These are phyloP conservation scores for Gamarada debralockiae DNA, from an alignment of 495 filamentous ascomycete species.

Conservation along the genomic window DNA sequence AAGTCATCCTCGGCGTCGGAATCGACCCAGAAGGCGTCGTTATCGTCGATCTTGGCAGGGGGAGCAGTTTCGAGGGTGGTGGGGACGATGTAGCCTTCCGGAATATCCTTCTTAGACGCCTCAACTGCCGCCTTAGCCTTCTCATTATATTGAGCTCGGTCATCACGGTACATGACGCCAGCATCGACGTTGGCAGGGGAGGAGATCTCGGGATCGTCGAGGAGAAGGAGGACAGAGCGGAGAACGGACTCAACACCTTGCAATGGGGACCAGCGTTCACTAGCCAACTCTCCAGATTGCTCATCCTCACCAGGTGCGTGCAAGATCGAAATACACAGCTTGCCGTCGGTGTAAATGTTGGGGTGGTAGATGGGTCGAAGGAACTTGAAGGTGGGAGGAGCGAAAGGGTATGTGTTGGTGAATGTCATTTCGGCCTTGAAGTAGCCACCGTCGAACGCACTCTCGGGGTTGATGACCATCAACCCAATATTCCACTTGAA, in stretches of 20 bases:
- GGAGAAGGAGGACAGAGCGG: conserved; percentile 85
- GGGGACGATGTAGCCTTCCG: conserved; percentile 79
- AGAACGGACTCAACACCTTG: conserved; percentile 93
- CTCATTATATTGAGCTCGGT: conserved; percentile 61
- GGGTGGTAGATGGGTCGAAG: conserved; percentile 79
- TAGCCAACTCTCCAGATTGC: conserved; percentile 83
- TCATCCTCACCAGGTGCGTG: conserved; percentile 88
- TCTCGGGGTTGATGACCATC: conserved; percentile 88
- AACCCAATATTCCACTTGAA: conserved; percentile 84
- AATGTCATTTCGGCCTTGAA: conserved; percentile 85
- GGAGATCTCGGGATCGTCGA: conserved; percentile 89
- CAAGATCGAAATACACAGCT: conserved; percentile 93
- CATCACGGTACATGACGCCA: conserved; percentile 74
- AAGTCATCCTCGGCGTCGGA: conserved; percentile 79
- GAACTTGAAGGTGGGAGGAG: conserved; percentile 91
- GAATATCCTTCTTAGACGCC: conserved; percentile 72
- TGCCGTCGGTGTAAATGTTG: conserved; percentile 88
- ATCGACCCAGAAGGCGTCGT: conserved; percentile 80
- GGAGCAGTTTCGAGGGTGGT: conserved; percentile 58
- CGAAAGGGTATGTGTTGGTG: conserved; percentile 83
- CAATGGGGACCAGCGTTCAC: conserved; percentile 88
- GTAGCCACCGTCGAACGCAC: conserved; percentile 88
- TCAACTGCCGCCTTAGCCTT: conserved; percentile 69
- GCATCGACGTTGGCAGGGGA: conserved; percentile 96
- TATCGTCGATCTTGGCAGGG: conserved; percentile 58